Conservation (phyloP, 176 grass and related monocot genomes). For the Carex parvula region DNA sequence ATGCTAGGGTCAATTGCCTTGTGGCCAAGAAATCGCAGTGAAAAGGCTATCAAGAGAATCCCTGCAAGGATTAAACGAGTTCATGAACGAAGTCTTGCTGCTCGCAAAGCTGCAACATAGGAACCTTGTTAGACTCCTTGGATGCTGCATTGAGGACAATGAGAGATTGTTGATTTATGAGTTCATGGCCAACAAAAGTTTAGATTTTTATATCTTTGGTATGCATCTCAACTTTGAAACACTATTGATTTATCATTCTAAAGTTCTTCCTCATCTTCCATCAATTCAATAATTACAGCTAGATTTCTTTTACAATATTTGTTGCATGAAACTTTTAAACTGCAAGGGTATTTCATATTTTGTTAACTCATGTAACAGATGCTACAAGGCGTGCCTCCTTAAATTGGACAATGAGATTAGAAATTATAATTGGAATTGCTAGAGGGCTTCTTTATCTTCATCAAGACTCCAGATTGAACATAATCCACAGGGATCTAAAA, state of each 20-base stretch:
- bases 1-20: conserved; percentile 32
- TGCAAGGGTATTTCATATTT: neutral
- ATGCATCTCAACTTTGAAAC: neutral
- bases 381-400: conserved; percentile 12
- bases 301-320: neutral
- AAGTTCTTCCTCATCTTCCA: neutral
- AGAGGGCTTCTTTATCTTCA: conserved; percentile 66
- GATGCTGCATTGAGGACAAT: conserved; percentile 38
- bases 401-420: conserved; percentile 42
- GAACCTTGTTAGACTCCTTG: conserved; percentile 47
- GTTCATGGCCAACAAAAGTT: conserved; percentile 53
- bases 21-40: conserved; percentile 43
- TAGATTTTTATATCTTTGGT: conserved; percentile 52
- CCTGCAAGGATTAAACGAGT: conserved; percentile 38
- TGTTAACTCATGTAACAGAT: conserved; percentile 21
- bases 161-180: conserved; percentile 59
- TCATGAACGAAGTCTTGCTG: conserved; percentile 53
- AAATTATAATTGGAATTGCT: conserved; percentile 46
- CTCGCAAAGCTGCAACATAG: conserved; percentile 58
- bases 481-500: conserved; percentile 58
- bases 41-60: conserved; percentile 46
- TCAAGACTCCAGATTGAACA: conserved; percentile 51
- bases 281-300: neutral
- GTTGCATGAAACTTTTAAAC: neutral
- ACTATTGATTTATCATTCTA: neutral